Evolutionary conservation across 148 eudicot species (phyloP), one percentile per base, ranked within the genome.

Genomic region (Fagopyrum esculentum): DNA sequence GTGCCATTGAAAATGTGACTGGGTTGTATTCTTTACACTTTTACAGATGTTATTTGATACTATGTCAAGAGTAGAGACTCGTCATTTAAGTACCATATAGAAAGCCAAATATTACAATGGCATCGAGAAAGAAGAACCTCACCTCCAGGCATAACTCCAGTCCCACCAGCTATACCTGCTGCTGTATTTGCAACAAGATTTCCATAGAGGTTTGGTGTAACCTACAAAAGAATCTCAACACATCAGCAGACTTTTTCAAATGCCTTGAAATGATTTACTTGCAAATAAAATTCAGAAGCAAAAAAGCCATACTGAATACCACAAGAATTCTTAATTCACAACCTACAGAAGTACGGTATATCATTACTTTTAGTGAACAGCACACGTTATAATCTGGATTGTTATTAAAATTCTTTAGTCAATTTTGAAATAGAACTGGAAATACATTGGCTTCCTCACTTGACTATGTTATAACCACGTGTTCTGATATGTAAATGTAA

Each of bases 101-200:
- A 60, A 60, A 61, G 13, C 68, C 43, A 59, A 66, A 40, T 45
- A 69, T 54, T 8, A 9, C 49, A 26, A 4, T 63, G 56, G 59
- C 22, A 57, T 0, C 26, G 2, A 6, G 49, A 43, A 48, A 17
- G 49, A 45, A 73, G 35, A 45, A 46, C 15, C 59, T 72, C 80
- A 86, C 89, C 87, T 80, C 89, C 89, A 76, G 89, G 89, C 86
- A 86, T 86, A 45, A 86, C 89, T 48, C 89, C 87, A 1, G 89
- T 82, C 71, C 89, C 89, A 22, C 89, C 89, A 46, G 89, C 89
- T 47, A 86, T 84, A 80, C 89, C 89, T 60, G 89, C 89, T 29
- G 89, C 87, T 66, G 87, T 86, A 73, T 86, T 86, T 57, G 89
- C 80, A 45, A 86, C 85, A 26, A 86, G 81, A 82, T 86, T 86